Evolutionary conservation across 2,329 filamentous ascomycete species (phyloP), one percentile per base, ranked within the genome.

Genomic region (Periconia sp.): DNA sequence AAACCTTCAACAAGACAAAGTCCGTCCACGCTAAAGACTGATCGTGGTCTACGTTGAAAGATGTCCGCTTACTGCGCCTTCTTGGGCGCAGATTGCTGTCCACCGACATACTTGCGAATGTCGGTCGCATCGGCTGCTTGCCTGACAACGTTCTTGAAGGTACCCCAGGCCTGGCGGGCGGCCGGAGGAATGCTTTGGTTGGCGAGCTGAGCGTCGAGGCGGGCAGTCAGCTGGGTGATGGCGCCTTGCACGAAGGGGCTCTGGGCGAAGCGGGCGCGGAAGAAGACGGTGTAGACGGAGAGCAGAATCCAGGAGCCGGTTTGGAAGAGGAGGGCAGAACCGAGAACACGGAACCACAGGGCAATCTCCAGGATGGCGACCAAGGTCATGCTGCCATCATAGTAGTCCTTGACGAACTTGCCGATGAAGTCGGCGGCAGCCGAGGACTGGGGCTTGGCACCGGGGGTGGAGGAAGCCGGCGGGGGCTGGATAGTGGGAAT

Each of bases 331-430:
- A 97, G 77, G 57, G 91, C 91, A 31, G 90, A 88, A 50, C 92
- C 77, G 46, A 95, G 71, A 51, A 99, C 79, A 69, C 94, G 91
- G 76, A 89, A 79, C 87, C 92, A 95, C 55, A 97, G 85, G 41
- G 84, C 77, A 63, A 97, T 91, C 80, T 99, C 94, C 54, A 99
- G 89, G 45, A 82, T 80, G 37, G 93, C 89, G 31, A 99, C 94
- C 56, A 97, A 81, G 53, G 89, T 90, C 94, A 99, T 99, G 76
- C 91, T 96, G 57, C 85, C 79, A 74, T 99, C 94, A 73, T 99
- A 99, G 84, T 97, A 97, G 74, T 92, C 86, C 86, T 97, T 97
- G 75, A 99, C 92, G 69, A 99, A 99, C 68, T 83, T 83, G 64
- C 92, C 92, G 74, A 99, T 96, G 63, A 82, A 84, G 58, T 97